These are phyloP conservation scores for Bromus sterilis DNA, from an alignment of 176 grass and related monocot species.

Conservation along the genomic window DNA sequence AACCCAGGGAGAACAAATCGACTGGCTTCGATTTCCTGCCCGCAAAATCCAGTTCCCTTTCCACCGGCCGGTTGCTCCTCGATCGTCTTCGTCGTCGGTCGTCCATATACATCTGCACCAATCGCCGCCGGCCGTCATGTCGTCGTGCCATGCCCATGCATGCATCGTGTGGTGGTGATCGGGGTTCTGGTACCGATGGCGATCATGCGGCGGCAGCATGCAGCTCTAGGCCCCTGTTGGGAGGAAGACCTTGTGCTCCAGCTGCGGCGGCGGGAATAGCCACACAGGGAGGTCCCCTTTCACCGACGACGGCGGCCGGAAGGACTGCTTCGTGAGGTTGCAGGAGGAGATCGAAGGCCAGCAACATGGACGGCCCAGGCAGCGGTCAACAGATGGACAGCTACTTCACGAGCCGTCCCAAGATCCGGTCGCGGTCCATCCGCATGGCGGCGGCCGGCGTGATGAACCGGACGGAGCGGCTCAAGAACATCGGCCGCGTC, in stretches of 20 bases:
- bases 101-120: background rate
- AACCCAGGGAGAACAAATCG: background rate
- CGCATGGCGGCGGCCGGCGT: constrained; percentile 33
- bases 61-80: background rate
- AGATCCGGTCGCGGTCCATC: constrained; percentile 41
- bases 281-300: background rate
- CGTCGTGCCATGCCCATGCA: background rate
- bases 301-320: constrained; percentile 54
- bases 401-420: constrained; percentile 36
- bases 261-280: constrained; percentile 11
- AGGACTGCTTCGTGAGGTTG: constrained; percentile 56
- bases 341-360: too few species aligned
- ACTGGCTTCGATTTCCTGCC: background rate
- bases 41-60: background rate
- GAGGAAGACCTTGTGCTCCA: constrained; percentile 28
- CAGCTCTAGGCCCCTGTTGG: background rate
- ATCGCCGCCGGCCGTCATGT: background rate
- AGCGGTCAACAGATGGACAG: constrained; percentile 46
- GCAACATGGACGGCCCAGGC: constrained; percentile 28
- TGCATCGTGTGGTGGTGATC: background rate
- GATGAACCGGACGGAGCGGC: constrained; percentile 48
- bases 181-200: background rate
- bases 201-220: background rate
- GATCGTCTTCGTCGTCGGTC: background rate
- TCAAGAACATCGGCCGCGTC: constrained; percentile 51